Evolutionary conservation across 2,329 filamentous ascomycete species (phyloP).

Genomic region (Beauveria rudraprayagi): DNA sequence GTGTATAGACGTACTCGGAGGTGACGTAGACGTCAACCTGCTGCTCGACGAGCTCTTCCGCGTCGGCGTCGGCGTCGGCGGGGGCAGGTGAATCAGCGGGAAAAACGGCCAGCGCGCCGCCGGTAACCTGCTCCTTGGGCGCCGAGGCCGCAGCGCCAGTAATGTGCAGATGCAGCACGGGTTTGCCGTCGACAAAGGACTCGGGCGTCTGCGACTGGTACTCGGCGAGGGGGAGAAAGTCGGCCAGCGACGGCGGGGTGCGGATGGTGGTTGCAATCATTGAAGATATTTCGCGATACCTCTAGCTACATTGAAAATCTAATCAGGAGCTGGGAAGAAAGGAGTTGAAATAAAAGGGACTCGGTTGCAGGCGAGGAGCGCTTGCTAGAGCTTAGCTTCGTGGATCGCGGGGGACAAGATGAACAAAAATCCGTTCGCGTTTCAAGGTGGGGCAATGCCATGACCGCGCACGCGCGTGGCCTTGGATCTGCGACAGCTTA

Average conservation of each 20-base stretch:
- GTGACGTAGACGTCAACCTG: conserved; percentile 49
- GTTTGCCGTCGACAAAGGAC: conserved; percentile 63
- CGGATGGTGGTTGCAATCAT: conserved; percentile 49
- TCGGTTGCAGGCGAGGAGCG: background rate
- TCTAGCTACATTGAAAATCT: background rate
- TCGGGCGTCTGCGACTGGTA: conserved; percentile 66
- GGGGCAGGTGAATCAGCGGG: conserved; percentile 26
- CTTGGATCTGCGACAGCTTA: background rate
- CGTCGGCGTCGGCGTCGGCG: conserved; percentile 20
- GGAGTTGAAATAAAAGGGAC: background rate
- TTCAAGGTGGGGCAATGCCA: conserved; percentile 9
- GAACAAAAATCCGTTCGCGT: background rate
- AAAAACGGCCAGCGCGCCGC: conserved; percentile 46
- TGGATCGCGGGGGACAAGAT: background rate
- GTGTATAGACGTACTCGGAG: conserved; percentile 38
- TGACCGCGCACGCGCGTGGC: background rate
- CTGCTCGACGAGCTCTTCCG: conserved; percentile 34
- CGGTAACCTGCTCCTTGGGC: conserved; percentile 39
- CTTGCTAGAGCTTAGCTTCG: background rate
- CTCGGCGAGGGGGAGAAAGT: conserved; percentile 58
- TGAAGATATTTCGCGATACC: background rate
- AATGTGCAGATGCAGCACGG: conserved; percentile 60
- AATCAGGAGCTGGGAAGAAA: background rate
- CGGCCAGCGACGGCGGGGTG: conserved; percentile 44
- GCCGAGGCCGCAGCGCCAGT: conserved; percentile 50